Evolutionary conservation across 768 basidiomycete genomes (phyloP).

Genomic region (Porpolomopsis calyptriformis): DNA sequence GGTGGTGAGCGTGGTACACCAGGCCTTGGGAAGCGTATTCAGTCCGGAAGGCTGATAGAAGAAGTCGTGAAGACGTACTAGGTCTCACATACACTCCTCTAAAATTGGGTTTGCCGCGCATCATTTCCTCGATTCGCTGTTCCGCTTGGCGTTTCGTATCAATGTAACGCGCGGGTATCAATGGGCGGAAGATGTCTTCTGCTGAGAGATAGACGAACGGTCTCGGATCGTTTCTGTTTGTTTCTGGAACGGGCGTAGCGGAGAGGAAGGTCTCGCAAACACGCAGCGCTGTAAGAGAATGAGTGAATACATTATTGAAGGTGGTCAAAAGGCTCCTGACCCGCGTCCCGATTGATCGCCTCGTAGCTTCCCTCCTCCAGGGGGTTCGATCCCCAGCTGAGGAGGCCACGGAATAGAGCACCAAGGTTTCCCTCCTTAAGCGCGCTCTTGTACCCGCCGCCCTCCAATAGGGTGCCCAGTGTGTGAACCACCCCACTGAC

Average conservation of each 20-base stretch:
- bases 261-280: conserved; percentile 73
- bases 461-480: conserved; percentile 81
- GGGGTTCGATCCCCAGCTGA: conserved; percentile 42
- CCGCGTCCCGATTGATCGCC: conserved; percentile 78
- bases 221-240: conserved; percentile 26
- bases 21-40: conserved; percentile 52
- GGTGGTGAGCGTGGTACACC: conserved; percentile 90
- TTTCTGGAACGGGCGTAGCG: conserved; percentile 19
- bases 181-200: conserved; percentile 82
- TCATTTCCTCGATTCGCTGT: conserved; percentile 45
- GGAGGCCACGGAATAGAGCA: conserved; percentile 38
- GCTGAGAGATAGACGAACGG: conserved; percentile 95
- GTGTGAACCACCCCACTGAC: conserved; percentile 85
- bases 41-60: too few relatives aligned
- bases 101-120: conserved; percentile 33
- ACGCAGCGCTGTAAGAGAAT: conserved; percentile 39
- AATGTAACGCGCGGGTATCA: conserved; percentile 81
- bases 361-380: conserved; percentile 60
- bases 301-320: conserved; percentile 8
- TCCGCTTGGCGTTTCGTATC: conserved; percentile 93
- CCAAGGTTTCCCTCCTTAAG: conserved; percentile 49
- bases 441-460: conserved; percentile 67
- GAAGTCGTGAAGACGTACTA: conserved; percentile 62
- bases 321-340: too few relatives aligned
- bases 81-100: conserved; percentile 81